These are phyloP conservation scores for Volvariella volvacea DNA, from an alignment of 1,284 basidiomycete species.

Conservation along the genomic window DNA sequence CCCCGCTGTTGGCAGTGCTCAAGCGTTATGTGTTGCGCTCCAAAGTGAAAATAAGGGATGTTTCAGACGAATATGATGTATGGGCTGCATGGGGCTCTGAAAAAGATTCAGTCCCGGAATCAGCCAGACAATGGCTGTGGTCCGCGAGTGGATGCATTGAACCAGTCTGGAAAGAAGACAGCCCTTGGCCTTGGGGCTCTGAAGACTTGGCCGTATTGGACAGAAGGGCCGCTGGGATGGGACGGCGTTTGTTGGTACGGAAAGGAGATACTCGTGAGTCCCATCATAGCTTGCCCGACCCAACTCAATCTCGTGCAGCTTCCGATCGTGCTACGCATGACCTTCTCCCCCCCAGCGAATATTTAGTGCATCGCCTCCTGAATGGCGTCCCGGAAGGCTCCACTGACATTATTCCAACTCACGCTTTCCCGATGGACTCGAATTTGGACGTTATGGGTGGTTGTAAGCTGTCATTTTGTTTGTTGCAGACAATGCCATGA, in stretches of 20 bases:
- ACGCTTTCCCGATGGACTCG: conserved; percentile 88
- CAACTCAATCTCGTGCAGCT: conserved; percentile 35
- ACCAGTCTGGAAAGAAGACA: conserved; percentile 49
- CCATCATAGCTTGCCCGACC: conserved; percentile 1
- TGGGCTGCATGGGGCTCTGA: conserved; percentile 74
- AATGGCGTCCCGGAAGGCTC: conserved; percentile 87
- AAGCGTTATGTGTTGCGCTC: conserved; percentile 86
- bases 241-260: conserved; percentile 58
- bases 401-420: conserved; percentile 69
- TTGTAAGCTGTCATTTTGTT: conserved; percentile 42
- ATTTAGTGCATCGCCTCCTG: conserved; percentile 73
- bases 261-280: conserved; percentile 72
- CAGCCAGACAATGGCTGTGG: conserved; percentile 43
- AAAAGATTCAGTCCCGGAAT: conserved; percentile 30
- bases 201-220: conserved; percentile 52
- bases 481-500: conserved; percentile 4
- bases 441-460: conserved; percentile 93
- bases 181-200: conserved; percentile 57
- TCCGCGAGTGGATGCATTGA: conserved; percentile 62
- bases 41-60: conserved; percentile 81
- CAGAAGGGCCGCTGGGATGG: conserved; percentile 73
- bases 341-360: conserved; percentile 44
- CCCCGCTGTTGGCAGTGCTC: conserved; percentile 57
- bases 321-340: conserved; percentile 50
- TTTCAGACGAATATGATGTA: conserved; percentile 68